Percentiles rank a stretch among this genome's conserved stretches.
phyloP scores from a whole-genome alignment of 257 asterid genomes.

The Osmanthus fragrans region DNA sequence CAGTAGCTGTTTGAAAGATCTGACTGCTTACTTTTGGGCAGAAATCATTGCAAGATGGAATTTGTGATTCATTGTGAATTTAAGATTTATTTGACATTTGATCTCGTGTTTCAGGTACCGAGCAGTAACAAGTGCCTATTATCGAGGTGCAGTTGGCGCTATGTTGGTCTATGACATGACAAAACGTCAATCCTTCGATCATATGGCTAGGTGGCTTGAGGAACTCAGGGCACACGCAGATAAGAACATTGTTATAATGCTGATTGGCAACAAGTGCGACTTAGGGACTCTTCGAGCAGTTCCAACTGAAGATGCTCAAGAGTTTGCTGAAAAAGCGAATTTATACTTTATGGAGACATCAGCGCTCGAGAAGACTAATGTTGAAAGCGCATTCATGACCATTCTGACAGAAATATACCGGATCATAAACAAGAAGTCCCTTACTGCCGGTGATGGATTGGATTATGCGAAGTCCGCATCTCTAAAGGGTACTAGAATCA shows the following conservation, averaged over 20 bases:
- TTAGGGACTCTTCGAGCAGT: slow-evolving; percentile 76
- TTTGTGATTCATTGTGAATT: neutral
- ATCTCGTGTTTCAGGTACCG: slow-evolving; percentile 52
- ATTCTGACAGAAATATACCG: slow-evolving; percentile 59
- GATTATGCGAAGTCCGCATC: slow-evolving; percentile 50
- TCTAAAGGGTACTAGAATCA: slow-evolving; percentile 62
- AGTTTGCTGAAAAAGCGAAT: slow-evolving; percentile 83
- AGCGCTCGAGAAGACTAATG: slow-evolving; percentile 78
- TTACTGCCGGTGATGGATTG: slow-evolving; percentile 37
- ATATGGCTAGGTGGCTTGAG: slow-evolving; percentile 90
- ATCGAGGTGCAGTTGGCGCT: slow-evolving; percentile 94
- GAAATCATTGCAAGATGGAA: neutral
- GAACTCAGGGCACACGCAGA: slow-evolving; percentile 84
- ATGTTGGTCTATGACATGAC: slow-evolving; percentile 82
- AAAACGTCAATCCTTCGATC: slow-evolving; percentile 82
- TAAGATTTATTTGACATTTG: neutral
- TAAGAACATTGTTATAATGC: slow-evolving; percentile 83
- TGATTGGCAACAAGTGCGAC: slow-evolving; percentile 75
- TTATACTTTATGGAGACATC: slow-evolving; percentile 89
- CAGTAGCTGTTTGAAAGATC: neutral
- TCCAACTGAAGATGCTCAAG: slow-evolving; percentile 82
- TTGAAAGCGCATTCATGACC: slow-evolving; percentile 67
- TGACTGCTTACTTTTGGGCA: neutral
- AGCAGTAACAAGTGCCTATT: slow-evolving; percentile 87
- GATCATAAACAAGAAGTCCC: slow-evolving; percentile 66